These are phyloP conservation scores for Musa acuminata DNA, from an alignment of 176 grass and related monocot genomes.

Conservation along the genomic window DNA sequence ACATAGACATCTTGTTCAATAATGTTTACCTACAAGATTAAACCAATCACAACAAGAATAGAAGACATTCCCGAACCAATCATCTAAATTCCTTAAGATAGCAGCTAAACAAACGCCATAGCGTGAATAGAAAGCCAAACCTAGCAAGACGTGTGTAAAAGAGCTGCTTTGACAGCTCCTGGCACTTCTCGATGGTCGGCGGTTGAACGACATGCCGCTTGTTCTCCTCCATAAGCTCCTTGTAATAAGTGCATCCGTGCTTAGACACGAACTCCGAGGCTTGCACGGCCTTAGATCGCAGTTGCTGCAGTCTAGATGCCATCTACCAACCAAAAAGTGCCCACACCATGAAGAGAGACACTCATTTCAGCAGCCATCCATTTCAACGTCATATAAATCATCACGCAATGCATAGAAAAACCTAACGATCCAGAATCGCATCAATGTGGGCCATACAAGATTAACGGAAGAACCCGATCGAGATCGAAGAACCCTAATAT, in stretches of 20 bases:
- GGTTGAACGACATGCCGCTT: constrained; percentile 55
- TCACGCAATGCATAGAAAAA: too few species aligned
- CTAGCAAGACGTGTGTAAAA: constrained; percentile 90
- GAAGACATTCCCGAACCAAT: background rate
- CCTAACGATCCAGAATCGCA: too few species aligned
- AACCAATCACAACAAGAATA: background rate
- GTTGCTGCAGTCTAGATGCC: constrained; percentile 58
- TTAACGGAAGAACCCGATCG: too few species aligned
- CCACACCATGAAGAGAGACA: background rate
- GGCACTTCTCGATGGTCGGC: constrained; percentile 57
- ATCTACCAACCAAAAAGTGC: constrained; percentile 20
- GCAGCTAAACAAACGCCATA: background rate
- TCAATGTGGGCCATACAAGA: too few species aligned
- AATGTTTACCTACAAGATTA: background rate
- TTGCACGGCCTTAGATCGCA: constrained; percentile 52
- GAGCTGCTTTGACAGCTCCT: constrained; percentile 85
- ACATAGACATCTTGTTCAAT: background rate
- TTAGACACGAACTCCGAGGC: constrained; percentile 37
- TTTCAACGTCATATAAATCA: too few species aligned
- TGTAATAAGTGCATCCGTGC: constrained; percentile 52
- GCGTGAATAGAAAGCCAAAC: background rate
- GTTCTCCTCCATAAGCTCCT: constrained; percentile 76
- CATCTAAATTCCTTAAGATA: background rate
- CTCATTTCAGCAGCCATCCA: background rate
- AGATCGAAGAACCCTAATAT: too few species aligned